Evolutionary conservation across 2,329 filamentous ascomycete genomes (phyloP).

Genomic region (Trichoderma cornu-damae): DNA sequence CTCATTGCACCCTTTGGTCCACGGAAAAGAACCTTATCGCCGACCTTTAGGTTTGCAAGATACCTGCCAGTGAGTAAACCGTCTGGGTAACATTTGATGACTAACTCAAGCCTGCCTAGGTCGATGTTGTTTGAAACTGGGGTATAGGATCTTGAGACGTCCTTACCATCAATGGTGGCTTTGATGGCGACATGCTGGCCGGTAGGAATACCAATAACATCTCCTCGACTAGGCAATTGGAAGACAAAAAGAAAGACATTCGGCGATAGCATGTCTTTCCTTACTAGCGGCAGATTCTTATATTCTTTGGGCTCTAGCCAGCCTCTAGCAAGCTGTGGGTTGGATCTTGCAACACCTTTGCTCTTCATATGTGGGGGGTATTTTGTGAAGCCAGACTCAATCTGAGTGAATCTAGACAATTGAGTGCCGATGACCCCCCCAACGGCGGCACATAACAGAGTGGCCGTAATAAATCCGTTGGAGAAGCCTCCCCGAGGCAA

Average conservation of each 20-base stretch:
- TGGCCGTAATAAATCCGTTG: background rate
- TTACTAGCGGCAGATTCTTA: slow-evolving; percentile 37
- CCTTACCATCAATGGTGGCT: slow-evolving; percentile 41
- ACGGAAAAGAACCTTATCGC: slow-evolving; percentile 48
- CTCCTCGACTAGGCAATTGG: slow-evolving; percentile 39
- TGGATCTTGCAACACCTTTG: background rate
- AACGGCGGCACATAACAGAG: background rate
- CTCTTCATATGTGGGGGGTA: background rate
- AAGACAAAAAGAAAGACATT: slow-evolving; percentile 46
- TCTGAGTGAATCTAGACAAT: background rate
- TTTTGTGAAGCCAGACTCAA: slow-evolving; percentile 6
- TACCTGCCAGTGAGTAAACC: slow-evolving; percentile 46
- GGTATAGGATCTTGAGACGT: slow-evolving; percentile 50
- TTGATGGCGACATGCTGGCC: slow-evolving; percentile 54
- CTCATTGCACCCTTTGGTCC: slow-evolving; percentile 55
- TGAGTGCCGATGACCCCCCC: background rate
- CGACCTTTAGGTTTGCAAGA: slow-evolving; percentile 42
- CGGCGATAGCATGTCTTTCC: slow-evolving; percentile 38
- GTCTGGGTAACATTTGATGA: slow-evolving; percentile 48
- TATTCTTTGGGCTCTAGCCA: slow-evolving; percentile 19
- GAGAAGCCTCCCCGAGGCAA: background rate
- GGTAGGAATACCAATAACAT: slow-evolving; percentile 49
- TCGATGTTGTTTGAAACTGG: slow-evolving; percentile 48
- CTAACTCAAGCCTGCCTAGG: slow-evolving; percentile 44
- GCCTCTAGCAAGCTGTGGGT: background rate